phyloP scores from a whole-genome alignment of 352 stramenopile species.

The Phytophthora pisi region DNA sequence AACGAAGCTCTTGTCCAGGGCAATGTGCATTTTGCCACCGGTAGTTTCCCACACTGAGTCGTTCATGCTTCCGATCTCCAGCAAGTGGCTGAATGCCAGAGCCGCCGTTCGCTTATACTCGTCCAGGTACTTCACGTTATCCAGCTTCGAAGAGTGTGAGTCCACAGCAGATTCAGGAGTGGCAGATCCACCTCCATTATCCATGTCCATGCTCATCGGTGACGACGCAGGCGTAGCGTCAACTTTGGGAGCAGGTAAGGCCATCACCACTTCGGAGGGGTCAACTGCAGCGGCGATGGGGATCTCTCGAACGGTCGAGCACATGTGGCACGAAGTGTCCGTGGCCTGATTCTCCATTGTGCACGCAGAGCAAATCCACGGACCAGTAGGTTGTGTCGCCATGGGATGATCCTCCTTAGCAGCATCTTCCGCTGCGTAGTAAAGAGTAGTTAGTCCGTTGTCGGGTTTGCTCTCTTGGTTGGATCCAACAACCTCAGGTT shows the following conservation, averaged over 20 bases:
- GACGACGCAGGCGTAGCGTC: constrained; percentile 27
- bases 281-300: constrained; percentile 50
- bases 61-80: constrained; percentile 37
- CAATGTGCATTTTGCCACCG: constrained; percentile 56
- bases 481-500: constrained; percentile 26
- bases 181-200: constrained; percentile 17
- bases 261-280: constrained; percentile 37
- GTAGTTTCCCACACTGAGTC: constrained; percentile 76
- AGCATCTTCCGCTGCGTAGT: constrained; percentile 64
- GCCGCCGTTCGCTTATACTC: constrained; percentile 58
- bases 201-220: constrained; percentile 49
- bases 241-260: constrained; percentile 34
- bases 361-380: constrained; percentile 71
- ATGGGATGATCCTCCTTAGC: constrained; percentile 38
- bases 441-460: constrained; percentile 73
- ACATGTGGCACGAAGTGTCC: constrained; percentile 75
- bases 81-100: constrained; percentile 37
- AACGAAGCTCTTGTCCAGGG: constrained; percentile 50
- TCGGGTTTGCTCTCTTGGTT: constrained; percentile 32
- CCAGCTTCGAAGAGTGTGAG: constrained; percentile 27
- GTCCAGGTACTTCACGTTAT: constrained; percentile 54
- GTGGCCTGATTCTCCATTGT: constrained; percentile 80
- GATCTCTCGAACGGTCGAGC: constrained; percentile 50
- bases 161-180: constrained; percentile 12
- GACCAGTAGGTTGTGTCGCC: constrained; percentile 19